A percentile compares a stretch with the other conserved stretches of the same genome.
Evolutionary conservation across 148 eudicot genomes (phyloP).

Genomic region (Cornus florida): DNA sequence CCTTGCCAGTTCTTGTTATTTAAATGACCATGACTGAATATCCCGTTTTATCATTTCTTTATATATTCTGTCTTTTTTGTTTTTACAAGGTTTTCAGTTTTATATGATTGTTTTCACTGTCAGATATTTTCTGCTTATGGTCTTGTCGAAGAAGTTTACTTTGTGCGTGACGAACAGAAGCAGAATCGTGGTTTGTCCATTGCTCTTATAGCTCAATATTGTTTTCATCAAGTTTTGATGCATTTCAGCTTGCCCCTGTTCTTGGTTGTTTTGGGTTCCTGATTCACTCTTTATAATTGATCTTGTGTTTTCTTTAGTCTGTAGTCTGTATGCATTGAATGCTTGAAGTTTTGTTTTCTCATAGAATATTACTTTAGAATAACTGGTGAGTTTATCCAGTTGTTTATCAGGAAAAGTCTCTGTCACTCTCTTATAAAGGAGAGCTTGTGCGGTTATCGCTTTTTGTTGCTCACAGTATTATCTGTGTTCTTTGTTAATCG

Average conservation of each 20-base stretch:
- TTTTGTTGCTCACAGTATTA: not conserved
- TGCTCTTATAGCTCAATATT: conserved; percentile 14
- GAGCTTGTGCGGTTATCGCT: not conserved
- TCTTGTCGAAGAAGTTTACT: conserved; percentile 60
- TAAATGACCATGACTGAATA: not conserved
- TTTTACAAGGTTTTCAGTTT: not conserved
- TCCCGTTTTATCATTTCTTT: not conserved
- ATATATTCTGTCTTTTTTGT: conserved; percentile 1
- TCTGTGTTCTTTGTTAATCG: not conserved
- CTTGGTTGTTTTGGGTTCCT: too few relatives aligned
- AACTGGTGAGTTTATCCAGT: not conserved
- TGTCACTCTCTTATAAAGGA: not conserved
- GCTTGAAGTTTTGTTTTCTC: not conserved
- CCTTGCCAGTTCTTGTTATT: not conserved
- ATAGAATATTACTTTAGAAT: not conserved
- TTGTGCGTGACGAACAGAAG: conserved; percentile 63
- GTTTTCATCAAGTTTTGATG: not conserved
- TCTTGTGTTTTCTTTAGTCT: not conserved
- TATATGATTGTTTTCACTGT: not conserved
- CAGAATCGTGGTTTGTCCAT: conserved; percentile 70
- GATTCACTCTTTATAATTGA: not conserved
- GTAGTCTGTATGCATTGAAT: not conserved
- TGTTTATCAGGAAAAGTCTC: not conserved
- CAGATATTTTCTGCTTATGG: conserved; percentile 89
- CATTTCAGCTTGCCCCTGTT: not conserved